Evolutionary conservation across 1,139 yeast genomes (phyloP), one percentile per base, ranked within the genome.

Genomic region (Kodamaea plutei): DNA sequence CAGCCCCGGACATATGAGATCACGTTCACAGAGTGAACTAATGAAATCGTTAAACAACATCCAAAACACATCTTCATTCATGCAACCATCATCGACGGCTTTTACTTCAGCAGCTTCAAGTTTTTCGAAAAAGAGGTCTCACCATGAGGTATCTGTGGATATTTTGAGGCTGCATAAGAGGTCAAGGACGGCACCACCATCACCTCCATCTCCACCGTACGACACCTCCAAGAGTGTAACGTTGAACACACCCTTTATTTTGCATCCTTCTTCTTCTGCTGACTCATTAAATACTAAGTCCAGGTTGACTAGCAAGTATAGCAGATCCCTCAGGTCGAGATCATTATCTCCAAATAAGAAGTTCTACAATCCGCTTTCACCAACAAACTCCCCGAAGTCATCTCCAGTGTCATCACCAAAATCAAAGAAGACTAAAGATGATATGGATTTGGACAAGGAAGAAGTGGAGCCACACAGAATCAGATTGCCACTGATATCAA

Each of bases 121-220:
- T 17, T 22, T 24, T 23, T 41, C 44, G 30, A 40, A 40, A 26
- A 52, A 47, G 31, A 54, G 55, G 39, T 40, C 64, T 33, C 48
- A 58, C 5, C 47, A 48, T 34, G 52, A 58, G n/a, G n/a, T n/a
- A n/a, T n/a, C n/a, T n/a, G n/a, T n/a, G n/a, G n/a, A n/a, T n/a
- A n/a, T n/a, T n/a, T n/a, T n/a, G 23, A 43, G 45, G 8, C 29
- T 24, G 6, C 25, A 36, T 26, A 69, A 73, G 43, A 53, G 75
- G 30, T 61, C 73, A 8, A 56, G 69, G 47, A 71, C 78, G 4
- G 77, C 77, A 4, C 78, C 78, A 18, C 72, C 76, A 7, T 64
- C 69, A 13, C 69, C 52, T 1, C 40, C 44, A 2, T 35, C 46
- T 11, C 47, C 67, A 3, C 66, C 69, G n/a, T 50, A 44, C 30